Evolutionary conservation across 768 basidiomycete genomes (phyloP).

Genomic region (Suillus spraguei): DNA sequence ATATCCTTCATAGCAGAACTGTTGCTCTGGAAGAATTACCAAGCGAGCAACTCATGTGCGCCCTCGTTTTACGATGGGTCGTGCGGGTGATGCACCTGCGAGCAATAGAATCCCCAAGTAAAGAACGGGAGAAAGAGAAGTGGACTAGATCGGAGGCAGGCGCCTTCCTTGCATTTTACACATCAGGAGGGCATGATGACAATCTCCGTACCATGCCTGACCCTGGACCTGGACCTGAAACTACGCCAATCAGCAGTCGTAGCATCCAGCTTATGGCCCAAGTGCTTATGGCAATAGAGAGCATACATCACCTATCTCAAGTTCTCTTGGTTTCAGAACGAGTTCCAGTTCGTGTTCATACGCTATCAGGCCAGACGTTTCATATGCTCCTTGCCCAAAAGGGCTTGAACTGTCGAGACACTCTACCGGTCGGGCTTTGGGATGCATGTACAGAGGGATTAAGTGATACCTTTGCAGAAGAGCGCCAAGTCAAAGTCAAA

Average conservation of each 20-base stretch:
- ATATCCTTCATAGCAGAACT: slow-evolving; percentile 56
- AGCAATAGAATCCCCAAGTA: slow-evolving; percentile 50
- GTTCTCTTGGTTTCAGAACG: slow-evolving; percentile 56
- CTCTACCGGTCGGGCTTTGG: slow-evolving; percentile 43
- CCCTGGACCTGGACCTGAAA: slow-evolving; percentile 9
- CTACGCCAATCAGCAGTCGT: slow-evolving; percentile 49
- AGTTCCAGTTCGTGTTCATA: slow-evolving; percentile 46
- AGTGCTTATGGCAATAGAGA: slow-evolving; percentile 56
- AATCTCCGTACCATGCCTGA: slow-evolving; percentile 16
- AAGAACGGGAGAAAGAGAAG: slow-evolving; percentile 64
- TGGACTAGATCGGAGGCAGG: slow-evolving; percentile 70
- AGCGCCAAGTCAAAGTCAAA: slow-evolving; percentile 47
- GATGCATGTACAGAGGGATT: slow-evolving; percentile 49
- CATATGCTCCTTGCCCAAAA: slow-evolving; percentile 52
- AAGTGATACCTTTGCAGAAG: slow-evolving; percentile 49
- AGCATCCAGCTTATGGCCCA: slow-evolving; percentile 74
- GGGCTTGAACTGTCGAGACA: slow-evolving; percentile 20
- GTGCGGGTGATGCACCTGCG: slow-evolving; percentile 51
- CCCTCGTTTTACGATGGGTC: slow-evolving; percentile 67
- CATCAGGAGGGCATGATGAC: slow-evolving; percentile 12
- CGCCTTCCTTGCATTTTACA: slow-evolving; percentile 58
- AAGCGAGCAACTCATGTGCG: slow-evolving; percentile 47
- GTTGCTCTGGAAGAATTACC: slow-evolving; percentile 49
- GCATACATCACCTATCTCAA: slow-evolving; percentile 61
- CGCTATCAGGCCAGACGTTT: slow-evolving; percentile 62